Evolutionary conservation across 805 yeast species (phyloP).

Genomic region (Wickerhamiella occidentalis): DNA sequence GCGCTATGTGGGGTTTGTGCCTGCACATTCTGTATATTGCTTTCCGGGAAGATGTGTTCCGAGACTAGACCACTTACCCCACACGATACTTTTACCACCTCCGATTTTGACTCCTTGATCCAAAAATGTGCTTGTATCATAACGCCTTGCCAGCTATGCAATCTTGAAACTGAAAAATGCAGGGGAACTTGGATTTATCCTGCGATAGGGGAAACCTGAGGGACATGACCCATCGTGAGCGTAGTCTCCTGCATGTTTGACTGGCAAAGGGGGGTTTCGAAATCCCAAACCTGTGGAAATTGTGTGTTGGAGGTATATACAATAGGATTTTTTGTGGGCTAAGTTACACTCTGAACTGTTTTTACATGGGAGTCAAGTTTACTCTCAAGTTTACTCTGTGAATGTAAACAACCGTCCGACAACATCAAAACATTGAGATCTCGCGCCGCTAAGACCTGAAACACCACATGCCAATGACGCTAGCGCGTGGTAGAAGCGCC

Average conservation of each 20-base stretch:
- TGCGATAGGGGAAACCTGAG: neutral
- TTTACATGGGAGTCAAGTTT: too few relatives aligned
- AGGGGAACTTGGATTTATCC: neutral
- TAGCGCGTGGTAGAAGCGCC: neutral
- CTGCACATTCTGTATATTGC: too few relatives aligned
- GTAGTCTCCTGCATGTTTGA: constrained; percentile 1
- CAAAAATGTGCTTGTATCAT: neutral
- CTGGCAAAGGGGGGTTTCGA: neutral
- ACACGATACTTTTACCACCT: too few relatives aligned
- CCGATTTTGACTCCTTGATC: too few relatives aligned
- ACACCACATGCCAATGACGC: neutral
- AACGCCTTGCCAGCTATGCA: neutral
- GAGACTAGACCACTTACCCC: too few relatives aligned
- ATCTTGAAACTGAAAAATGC: neutral
- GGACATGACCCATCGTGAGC: neutral
- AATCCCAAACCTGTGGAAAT: too few relatives aligned
- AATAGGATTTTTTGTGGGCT: too few relatives aligned
- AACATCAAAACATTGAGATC: neutral
- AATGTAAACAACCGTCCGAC: neutral
- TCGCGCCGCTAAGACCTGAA: neutral
- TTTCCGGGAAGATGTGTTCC: too few relatives aligned
- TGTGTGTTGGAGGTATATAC: too few relatives aligned
- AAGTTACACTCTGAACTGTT: too few relatives aligned
- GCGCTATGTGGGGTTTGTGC: neutral
- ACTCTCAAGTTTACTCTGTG: too few relatives aligned